phyloP scores from a whole-genome alignment of 2,329 filamentous ascomycete genomes.

The Metarhizium sp. region DNA sequence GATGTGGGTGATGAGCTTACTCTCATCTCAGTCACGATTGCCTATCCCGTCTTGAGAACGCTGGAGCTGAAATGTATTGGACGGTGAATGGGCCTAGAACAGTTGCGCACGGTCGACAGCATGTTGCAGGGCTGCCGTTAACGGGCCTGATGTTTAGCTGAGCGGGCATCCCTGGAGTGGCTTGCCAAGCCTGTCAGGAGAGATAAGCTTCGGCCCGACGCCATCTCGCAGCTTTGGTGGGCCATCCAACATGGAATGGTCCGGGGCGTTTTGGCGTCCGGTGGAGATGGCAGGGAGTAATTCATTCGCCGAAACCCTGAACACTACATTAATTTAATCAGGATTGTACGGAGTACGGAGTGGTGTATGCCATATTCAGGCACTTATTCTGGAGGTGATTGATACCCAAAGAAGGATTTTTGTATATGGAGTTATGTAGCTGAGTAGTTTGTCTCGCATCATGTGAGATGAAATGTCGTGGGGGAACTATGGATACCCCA shows the following conservation, averaged over 20 bases:
- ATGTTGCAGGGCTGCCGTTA: neutral
- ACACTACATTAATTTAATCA: no score
- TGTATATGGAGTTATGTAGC: no score
- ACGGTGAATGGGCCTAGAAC: neutral
- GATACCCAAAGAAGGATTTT: no score
- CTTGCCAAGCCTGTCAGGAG: neutral
- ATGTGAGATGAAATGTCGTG: no score
- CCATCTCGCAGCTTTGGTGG: neutral
- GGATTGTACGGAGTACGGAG: no score
- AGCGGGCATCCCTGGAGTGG: neutral
- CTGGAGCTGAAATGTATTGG: slow-evolving; percentile 5
- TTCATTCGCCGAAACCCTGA: no score
- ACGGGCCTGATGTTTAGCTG: neutral
- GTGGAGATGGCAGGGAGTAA: neutral
- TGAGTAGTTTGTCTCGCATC: no score
- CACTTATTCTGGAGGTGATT: no score
- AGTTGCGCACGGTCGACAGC: neutral
- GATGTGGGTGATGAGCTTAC: slow-evolving; percentile 8
- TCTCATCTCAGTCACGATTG: slow-evolving; percentile 2
- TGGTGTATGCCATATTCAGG: no score
- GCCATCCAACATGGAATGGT: neutral
- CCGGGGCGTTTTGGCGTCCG: neutral
- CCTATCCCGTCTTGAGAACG: slow-evolving; percentile 4
- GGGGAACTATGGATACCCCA: no score
- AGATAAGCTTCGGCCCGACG: neutral